Conservation (phyloP, 2,329 filamentous ascomycete species). For the Fusarium pilosicola region DNA sequence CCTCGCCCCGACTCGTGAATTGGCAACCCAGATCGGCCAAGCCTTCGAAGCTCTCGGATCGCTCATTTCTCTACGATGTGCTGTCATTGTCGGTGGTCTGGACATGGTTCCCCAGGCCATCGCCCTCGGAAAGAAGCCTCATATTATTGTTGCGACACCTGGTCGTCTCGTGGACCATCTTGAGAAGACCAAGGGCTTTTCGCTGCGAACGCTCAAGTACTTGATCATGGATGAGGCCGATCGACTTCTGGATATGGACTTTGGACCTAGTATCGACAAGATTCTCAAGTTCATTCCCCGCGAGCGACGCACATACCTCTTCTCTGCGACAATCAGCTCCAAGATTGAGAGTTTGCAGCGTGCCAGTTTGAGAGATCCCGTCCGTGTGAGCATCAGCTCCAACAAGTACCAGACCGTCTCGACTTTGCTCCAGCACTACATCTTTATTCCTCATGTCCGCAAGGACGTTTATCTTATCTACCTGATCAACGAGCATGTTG, state of each 20-base stretch:
- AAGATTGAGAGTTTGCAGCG: slow-evolving; percentile 94
- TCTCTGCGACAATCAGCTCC: slow-evolving; percentile 92
- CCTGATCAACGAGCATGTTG: slow-evolving; percentile 84
- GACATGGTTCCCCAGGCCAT: slow-evolving; percentile 95
- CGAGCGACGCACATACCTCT: slow-evolving; percentile 84
- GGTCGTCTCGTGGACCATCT: slow-evolving; percentile 90
- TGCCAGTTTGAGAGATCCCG: slow-evolving; percentile 84
- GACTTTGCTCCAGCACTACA: slow-evolving; percentile 84
- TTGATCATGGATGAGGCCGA: slow-evolving; percentile 97
- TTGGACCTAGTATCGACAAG: slow-evolving; percentile 91
- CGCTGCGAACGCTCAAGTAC: slow-evolving; percentile 81
- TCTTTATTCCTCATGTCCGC: slow-evolving; percentile 85
- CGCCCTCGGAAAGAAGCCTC: slow-evolving; percentile 93
- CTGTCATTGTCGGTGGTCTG: slow-evolving; percentile 90
- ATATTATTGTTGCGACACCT: slow-evolving; percentile 92
- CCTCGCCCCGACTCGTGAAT: slow-evolving; percentile 90
- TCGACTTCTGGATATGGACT: slow-evolving; percentile 90
- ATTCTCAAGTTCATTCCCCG: slow-evolving; percentile 88
- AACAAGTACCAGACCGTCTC: slow-evolving; percentile 93
- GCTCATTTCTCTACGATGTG: slow-evolving; percentile 86
- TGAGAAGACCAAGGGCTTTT: slow-evolving; percentile 97
- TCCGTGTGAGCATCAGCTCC: slow-evolving; percentile 82
- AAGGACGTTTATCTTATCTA: slow-evolving; percentile 93
- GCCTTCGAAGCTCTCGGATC: slow-evolving; percentile 88
- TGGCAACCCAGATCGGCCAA: slow-evolving; percentile 91